These are phyloP conservation scores for Carex arenaria DNA, from an alignment of 202 grass and related monocot species.

Conservation along the genomic window DNA sequence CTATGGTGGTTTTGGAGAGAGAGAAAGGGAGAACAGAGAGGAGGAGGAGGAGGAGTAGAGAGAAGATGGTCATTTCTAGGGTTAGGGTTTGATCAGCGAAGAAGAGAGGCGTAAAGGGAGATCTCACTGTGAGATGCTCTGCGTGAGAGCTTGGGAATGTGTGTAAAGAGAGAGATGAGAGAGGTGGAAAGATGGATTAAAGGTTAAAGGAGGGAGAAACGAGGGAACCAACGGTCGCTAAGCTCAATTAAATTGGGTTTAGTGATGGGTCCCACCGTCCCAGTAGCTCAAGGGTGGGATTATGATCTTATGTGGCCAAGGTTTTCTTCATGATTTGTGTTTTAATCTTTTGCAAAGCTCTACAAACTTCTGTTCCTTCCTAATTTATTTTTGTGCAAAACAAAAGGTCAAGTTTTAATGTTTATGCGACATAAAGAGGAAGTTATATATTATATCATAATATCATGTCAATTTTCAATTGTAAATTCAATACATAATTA, in stretches of 20 bases:
- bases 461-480: neutral
- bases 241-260: slow-evolving; percentile 4
- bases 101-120: neutral
- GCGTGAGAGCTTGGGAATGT: slow-evolving; percentile 21
- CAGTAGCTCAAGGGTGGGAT: neutral
- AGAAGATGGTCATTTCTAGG: slow-evolving; percentile 18
- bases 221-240: slow-evolving; percentile 20
- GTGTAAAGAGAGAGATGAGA: slow-evolving; percentile 19
- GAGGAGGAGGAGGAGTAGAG: neutral
- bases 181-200: slow-evolving; percentile 23
- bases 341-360: neutral
- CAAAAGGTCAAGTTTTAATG: neutral
- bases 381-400: neutral
- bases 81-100: slow-evolving; percentile 12
- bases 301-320: neutral
- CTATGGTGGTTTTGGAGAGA: slow-evolving; percentile 70
- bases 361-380: neutral
- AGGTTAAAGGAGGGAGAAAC: slow-evolving; percentile 15
- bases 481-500: neutral
- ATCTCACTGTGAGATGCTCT: neutral
- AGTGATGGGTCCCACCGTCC: neutral
- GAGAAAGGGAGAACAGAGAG: neutral
- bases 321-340: neutral
- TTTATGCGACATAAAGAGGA: neutral
- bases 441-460: no score